phyloP scores from a whole-genome alignment of 208 protist species.

The Trichomonas tenax region DNA sequence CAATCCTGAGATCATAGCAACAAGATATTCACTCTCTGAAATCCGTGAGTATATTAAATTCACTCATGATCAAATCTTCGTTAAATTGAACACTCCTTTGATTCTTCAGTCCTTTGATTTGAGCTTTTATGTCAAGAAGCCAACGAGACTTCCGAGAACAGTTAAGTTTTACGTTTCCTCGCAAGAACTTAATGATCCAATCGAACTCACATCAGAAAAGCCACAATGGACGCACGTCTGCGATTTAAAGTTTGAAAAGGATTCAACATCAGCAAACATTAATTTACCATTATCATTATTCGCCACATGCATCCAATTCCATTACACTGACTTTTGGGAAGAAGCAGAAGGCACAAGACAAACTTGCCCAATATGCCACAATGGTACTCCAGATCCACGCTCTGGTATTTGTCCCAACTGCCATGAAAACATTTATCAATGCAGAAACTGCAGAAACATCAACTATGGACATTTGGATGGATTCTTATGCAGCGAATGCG shows the following conservation, averaged over 20 bases:
- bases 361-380: neutral
- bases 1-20: neutral
- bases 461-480: constrained; percentile 68
- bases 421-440: constrained; percentile 68
- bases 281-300: neutral
- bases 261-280: neutral
- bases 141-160: neutral
- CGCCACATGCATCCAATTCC: neutral
- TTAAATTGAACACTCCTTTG: neutral
- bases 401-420: constrained; percentile 60
- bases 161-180: neutral
- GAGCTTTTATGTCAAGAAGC: neutral
- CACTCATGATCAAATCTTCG: neutral
- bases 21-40: neutral
- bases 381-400: neutral
- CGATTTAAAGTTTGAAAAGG: neutral
- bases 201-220: neutral
- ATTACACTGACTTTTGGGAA: neutral
- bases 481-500: constrained; percentile 71
- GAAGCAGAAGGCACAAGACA: neutral
- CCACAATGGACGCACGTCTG: neutral
- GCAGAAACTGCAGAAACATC: constrained; percentile 66
- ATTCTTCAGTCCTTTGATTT: neutral
- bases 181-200: neutral
- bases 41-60: neutral